Evolutionary conservation across 208 protist genomes (phyloP), one percentile per base, ranked within the genome.

Genomic region (Leishmania aethiopica): DNA sequence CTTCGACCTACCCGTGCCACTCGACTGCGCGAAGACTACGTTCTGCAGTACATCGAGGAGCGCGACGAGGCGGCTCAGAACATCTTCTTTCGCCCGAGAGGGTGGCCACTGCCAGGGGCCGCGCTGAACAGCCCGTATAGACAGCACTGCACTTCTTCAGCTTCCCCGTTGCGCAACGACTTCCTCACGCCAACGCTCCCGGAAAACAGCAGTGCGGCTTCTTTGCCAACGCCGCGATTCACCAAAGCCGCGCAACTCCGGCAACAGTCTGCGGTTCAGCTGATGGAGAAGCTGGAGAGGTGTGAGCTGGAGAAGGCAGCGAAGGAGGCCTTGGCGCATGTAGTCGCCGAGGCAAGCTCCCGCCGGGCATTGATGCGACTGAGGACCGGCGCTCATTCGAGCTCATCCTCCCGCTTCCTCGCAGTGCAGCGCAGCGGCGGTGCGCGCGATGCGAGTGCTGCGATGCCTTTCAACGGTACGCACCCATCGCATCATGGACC

Each of bases 191-290:
- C 81, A 57, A 59, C 47, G 22, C 75, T 69, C 6, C 66, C 15
- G n/a, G 60, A 28, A 40, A 62, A 32, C 40, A 57, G 66, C 45
- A 62, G 66, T 6, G 32, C 62, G 25, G 45, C 62, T 10, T 59
- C 45, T 15, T 40, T 15, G n/a, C 25, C 10, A 47, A 64, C 75
- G 45, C 75, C 76, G 15, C 81, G 81, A 10, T 81, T 78, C 15
- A 89, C 81, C 3, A 89, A 82, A 75, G 85, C 85, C 19, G 75
- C 79, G 4, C 66, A 80, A 22, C 79, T 89, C 13, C 82, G 84
- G 2, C 81, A 84, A 25, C 47, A 47, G 53, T 55, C 77, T 59
- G 59, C 75, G 67, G 15, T 47, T 45, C 67, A 84, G 42, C 70
- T 75, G 19, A 19, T 82, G 40, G 72, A 80, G 79, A 75, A 69